phyloP scores from a whole-genome alignment of 345 rosid genomes.

The Cardamine chenopodiifolia region DNA sequence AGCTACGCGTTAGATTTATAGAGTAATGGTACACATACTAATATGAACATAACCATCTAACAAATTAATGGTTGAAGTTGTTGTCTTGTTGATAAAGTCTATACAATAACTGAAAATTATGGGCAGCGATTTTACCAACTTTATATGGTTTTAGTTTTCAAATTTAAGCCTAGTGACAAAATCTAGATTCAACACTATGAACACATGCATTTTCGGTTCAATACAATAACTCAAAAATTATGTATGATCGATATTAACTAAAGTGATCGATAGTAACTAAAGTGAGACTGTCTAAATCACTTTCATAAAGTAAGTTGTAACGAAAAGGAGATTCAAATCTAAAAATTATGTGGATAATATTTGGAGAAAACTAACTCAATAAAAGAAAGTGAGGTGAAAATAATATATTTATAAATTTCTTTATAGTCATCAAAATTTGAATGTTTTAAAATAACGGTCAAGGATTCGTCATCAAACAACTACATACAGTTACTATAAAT shows the following conservation, averaged over 20 bases:
- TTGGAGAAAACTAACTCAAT: background rate
- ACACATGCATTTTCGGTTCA: too few species aligned
- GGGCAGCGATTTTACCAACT: background rate
- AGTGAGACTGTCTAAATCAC: too few species aligned
- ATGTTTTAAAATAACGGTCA: background rate
- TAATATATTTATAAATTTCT: background rate
- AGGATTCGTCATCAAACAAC: conserved; percentile 19
- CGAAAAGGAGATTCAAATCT: background rate
- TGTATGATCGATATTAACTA: too few species aligned
- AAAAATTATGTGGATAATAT: background rate
- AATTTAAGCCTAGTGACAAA: background rate
- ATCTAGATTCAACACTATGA: background rate
- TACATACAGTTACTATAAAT: conserved; percentile 22
- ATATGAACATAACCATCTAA: background rate
- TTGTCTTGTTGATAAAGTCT: background rate
- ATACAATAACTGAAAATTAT: background rate
- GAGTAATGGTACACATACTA: background rate
- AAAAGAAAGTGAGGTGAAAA: background rate
- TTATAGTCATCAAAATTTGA: background rate
- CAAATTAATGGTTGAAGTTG: background rate
- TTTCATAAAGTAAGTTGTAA: too few species aligned
- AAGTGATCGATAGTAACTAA: too few species aligned
- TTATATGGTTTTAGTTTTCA: background rate
- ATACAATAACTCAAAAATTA: too few species aligned
- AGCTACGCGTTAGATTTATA: background rate